A percentile compares a stretch with the other conserved stretches of the same genome.
phyloP scores from a whole-genome alignment of 352 stramenopile species.

The Thraustotheca clavata region DNA sequence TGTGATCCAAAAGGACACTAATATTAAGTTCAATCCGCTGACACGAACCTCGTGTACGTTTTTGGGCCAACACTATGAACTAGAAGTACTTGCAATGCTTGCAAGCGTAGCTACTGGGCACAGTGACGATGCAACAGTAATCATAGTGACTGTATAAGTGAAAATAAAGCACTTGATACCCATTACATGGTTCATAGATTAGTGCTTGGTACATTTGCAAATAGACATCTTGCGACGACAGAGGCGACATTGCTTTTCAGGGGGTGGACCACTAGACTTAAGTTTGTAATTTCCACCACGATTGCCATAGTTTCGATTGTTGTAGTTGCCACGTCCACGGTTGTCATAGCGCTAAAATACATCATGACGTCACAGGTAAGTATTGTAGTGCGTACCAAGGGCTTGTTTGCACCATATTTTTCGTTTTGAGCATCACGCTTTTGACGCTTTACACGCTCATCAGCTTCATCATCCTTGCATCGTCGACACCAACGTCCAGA shows the following conservation, averaged over 20 bases:
- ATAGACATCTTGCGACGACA: constrained; percentile 13
- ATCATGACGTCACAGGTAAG: neutral
- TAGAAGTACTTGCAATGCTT: constrained; percentile 2
- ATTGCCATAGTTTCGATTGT: neutral
- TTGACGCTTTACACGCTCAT: neutral
- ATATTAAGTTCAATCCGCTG: constrained; percentile 7
- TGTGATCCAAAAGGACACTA: constrained; percentile 8
- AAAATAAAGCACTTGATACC: neutral
- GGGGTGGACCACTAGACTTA: neutral
- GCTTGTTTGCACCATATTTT: constrained; percentile 3
- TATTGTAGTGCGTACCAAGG: neutral
- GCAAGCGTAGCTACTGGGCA: neutral
- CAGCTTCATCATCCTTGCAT: constrained; percentile 16
- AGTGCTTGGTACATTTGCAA: neutral
- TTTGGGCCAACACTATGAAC: constrained; percentile 2
- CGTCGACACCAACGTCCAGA: neutral
- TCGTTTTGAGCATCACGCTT: constrained; percentile 6
- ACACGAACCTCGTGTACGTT: neutral
- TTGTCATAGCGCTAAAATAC: neutral
- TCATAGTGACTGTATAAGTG: neutral
- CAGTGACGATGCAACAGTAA: constrained; percentile 14
- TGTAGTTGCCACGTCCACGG: neutral
- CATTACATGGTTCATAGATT: neutral
- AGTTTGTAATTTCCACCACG: neutral
- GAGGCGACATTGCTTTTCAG: constrained; percentile 1